phyloP scores from a whole-genome alignment of 192 early-diverging fungal species.

The Glomus cerebriforme region DNA sequence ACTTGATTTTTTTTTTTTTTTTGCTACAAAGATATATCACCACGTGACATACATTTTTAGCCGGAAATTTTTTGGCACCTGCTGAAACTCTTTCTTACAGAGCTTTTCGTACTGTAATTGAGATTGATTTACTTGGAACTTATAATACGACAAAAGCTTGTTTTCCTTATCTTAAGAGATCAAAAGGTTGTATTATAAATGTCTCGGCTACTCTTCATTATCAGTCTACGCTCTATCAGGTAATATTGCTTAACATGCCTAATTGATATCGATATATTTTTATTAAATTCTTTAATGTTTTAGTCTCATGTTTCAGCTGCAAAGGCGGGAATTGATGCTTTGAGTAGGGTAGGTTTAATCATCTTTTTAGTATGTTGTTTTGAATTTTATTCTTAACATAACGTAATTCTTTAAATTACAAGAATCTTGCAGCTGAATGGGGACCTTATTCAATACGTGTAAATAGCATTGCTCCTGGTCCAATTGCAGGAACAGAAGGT shows the following conservation, averaged over 20 bases:
- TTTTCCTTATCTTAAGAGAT: conserved; percentile 65
- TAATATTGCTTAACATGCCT: background rate
- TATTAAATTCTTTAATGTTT: conserved; percentile 33
- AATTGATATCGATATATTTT: background rate
- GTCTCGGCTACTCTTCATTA: conserved; percentile 73
- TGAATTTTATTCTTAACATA: background rate
- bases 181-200: conserved; percentile 68
- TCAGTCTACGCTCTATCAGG: conserved; percentile 37
- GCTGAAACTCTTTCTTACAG: conserved; percentile 66
- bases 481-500: conserved; percentile 49
- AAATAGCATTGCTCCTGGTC: conserved; percentile 69
- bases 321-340: conserved; percentile 65
- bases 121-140: conserved; percentile 70
- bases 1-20: no score
- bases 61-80: conserved; percentile 76
- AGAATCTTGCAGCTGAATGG: conserved; percentile 62
- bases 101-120: conserved; percentile 71
- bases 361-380: background rate
- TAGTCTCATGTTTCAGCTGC: conserved; percentile 57
- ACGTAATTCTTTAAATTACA: conserved; percentile 27
- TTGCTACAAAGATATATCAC: background rate
- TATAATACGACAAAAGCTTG: conserved; percentile 76
- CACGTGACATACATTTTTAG: conserved; percentile 24
- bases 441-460: conserved; percentile 72
- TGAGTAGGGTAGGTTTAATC: conserved; percentile 29